Conservation (phyloP, 257 asterid genomes). For the Striga asiatica region DNA sequence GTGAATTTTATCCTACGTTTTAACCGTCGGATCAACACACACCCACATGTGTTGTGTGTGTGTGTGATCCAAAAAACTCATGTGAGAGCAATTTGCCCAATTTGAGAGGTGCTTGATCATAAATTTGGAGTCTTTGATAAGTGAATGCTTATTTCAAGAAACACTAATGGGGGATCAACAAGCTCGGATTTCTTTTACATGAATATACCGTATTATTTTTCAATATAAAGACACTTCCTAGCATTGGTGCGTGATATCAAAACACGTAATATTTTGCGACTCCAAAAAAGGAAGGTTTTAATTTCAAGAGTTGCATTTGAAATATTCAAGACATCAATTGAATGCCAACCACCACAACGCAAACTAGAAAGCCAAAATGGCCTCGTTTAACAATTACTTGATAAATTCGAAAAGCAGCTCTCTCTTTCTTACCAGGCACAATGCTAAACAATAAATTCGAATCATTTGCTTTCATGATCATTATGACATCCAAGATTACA, state of each 20-base stretch:
- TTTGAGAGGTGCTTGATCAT: too few species aligned
- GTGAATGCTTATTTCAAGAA: not conserved
- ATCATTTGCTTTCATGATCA: not conserved
- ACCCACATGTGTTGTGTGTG: too few species aligned
- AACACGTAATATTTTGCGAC: not conserved
- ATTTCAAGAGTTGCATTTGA: not conserved
- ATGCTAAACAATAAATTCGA: not conserved
- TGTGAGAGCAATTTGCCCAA: too few species aligned
- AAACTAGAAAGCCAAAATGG: slow-evolving; percentile 7
- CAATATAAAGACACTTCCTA: not conserved
- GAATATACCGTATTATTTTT: too few species aligned
- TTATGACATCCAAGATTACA: not conserved
- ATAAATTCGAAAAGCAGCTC: not conserved
- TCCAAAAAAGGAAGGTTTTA: not conserved
- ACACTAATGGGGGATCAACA: not conserved
- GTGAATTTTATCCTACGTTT: too few species aligned
- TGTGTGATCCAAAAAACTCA: too few species aligned
- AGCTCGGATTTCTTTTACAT: not conserved
- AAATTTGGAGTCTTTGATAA: not conserved
- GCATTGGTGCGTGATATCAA: not conserved
- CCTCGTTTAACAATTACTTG: not conserved
- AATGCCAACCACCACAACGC: not conserved
- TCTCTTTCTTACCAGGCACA: not conserved
- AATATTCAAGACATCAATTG: not conserved
- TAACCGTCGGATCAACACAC: too few species aligned